These are phyloP conservation scores for Cladosporium cucumerinum DNA, from an alignment of 2,329 filamentous ascomycete genomes.

Conservation along the genomic window DNA sequence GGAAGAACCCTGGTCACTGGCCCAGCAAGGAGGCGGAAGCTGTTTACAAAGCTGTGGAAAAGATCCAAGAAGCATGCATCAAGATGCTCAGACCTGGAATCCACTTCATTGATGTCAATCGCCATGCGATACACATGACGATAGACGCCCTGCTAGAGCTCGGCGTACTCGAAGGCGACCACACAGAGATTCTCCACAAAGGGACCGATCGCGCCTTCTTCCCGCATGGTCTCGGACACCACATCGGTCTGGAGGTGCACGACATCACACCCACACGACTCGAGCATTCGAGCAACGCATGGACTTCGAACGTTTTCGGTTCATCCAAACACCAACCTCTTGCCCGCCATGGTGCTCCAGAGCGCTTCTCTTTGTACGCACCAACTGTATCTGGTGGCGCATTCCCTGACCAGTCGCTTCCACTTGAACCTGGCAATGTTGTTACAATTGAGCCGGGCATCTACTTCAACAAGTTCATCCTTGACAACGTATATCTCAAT, in stretches of 20 bases:
- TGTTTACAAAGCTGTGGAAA: conserved; percentile 75
- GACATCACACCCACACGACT: conserved; percentile 38
- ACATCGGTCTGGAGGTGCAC: conserved; percentile 51
- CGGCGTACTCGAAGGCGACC: conserved; percentile 66
- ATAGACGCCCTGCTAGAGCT: conserved; percentile 74
- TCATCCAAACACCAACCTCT: background rate
- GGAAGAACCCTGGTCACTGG: conserved; percentile 55
- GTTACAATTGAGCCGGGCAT: conserved; percentile 92
- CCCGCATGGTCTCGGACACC: conserved; percentile 50
- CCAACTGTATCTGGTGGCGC: background rate
- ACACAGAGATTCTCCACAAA: conserved; percentile 43
- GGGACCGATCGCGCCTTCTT: conserved; percentile 46
- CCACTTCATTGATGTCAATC: conserved; percentile 74
- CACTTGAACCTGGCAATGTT: conserved; percentile 63
- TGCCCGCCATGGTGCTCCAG: background rate
- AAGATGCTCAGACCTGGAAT: conserved; percentile 69
- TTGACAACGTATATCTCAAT: conserved; percentile 63
- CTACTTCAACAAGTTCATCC: conserved; percentile 71
- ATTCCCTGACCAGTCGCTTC: background rate
- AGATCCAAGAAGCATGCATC: conserved; percentile 80
- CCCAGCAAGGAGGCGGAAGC: conserved; percentile 62
- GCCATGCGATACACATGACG: conserved; percentile 73
- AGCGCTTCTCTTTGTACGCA: background rate
- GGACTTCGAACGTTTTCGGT: background rate
- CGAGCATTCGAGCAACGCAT: background rate